These are phyloP conservation scores for Aeschynomene evenia DNA, from an alignment of 306 rosid species.

Conservation along the genomic window DNA sequence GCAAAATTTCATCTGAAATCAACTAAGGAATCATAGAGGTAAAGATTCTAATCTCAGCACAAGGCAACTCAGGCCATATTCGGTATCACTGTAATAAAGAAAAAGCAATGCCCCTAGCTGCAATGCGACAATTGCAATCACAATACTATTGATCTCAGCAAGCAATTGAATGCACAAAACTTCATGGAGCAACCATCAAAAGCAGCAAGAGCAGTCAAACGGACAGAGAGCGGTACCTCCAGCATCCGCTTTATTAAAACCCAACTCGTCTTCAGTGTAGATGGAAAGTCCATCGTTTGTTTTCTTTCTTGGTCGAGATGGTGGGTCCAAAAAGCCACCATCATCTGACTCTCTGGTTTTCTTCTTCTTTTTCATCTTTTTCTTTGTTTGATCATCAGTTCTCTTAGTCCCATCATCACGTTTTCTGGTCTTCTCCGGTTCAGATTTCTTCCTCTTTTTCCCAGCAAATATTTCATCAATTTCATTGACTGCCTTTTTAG, in stretches of 20 bases:
- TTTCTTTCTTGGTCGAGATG: constrained; percentile 48
- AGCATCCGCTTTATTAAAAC: constrained; percentile 52
- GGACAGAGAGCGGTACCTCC: constrained; percentile 82
- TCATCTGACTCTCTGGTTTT: constrained; percentile 19
- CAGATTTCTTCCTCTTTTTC: constrained; percentile 57
- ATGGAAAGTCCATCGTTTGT: constrained; percentile 58
- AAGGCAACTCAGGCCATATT: constrained; percentile 7
- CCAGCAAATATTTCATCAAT: constrained; percentile 76
- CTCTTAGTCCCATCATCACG: constrained; percentile 28
- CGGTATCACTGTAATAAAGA: not conserved
- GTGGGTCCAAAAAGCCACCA: constrained; percentile 34
- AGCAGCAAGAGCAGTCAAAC: constrained; percentile 88
- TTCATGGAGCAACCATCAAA: constrained; percentile 34
- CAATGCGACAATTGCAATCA: constrained; percentile 3
- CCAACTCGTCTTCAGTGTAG: constrained; percentile 72
- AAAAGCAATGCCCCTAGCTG: not conserved
- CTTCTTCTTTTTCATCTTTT: constrained; percentile 38
- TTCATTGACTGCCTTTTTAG: constrained; percentile 42
- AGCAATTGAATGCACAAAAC: not conserved
- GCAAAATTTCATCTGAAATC: not conserved
- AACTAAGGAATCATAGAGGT: constrained; percentile 11
- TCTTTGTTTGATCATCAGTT: constrained; percentile 32
- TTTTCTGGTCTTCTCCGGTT: constrained; percentile 20
- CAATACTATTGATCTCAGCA: not conserved
- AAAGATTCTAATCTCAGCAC: constrained; percentile 7